Evolutionary conservation across 2,329 filamentous ascomycete species (phyloP), one percentile per base, ranked within the genome.

Genomic region (Capronia epimyces): DNA sequence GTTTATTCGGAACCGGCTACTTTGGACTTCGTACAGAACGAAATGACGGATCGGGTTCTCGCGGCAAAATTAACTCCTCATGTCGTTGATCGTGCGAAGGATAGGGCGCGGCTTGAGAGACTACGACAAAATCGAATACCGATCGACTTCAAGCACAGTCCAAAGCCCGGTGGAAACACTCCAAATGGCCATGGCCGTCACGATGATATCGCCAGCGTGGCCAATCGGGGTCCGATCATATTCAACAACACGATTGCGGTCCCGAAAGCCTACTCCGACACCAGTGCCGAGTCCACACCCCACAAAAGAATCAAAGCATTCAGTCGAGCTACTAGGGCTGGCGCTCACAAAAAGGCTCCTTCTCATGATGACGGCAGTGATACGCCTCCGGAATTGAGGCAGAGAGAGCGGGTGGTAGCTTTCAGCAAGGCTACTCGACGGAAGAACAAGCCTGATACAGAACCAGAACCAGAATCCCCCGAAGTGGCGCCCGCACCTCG

Each of bases 71-170:
- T 65, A 16, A 60, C 64, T 16, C 66, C 71, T 27, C 66, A 67
- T 46, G 61, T 65, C 21, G 59, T 64, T 43, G 70, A 73, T 46
- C 58, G 55, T 37, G 56, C 52, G 5, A 57, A 55, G 45, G 60
- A 63, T 47, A 40, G 67, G 68, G 53, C 62, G 64, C 55, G 70
- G 27, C 60, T 73, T 22, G 64, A 63, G 57, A 65, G 66, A 20
- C 18, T 57, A 34, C 43, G 46, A 37, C 52, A 55, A 21, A 55
- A 43, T 31, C 46, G 32, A 10, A 48, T 55, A 34, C 49, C 52
- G 15, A 52, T 57, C 31, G 50, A 57, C 22, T 57, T 57, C 43
- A 36, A 36, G 34, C 41, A 52, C 8, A 46, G 51, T 39, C 46
- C 46, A 12, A 49, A 21, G 24, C 13, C 20, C 12, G 22, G 42